These are phyloP conservation scores for Termitomyces titanicus DNA, from an alignment of 768 basidiomycete genomes.

Conservation along the genomic window DNA sequence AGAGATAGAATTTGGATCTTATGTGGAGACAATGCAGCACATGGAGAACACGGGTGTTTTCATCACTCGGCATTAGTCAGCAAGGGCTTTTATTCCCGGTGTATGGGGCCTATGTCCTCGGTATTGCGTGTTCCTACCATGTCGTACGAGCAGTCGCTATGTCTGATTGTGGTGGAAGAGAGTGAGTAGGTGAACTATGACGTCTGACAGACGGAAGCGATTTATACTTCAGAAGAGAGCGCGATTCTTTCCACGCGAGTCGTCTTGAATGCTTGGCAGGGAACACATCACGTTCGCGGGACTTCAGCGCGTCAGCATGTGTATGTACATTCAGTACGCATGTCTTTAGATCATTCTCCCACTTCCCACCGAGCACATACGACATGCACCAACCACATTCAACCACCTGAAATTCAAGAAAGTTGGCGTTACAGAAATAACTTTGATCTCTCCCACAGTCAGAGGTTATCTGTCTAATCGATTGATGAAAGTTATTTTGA, in stretches of 20 bases:
- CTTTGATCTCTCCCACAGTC: too few species aligned
- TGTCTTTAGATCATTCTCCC: too few species aligned
- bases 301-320: too few species aligned
- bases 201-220: not conserved
- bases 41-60: conserved; percentile 3
- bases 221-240: not conserved
- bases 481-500: too few species aligned
- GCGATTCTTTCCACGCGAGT: conserved; percentile 1
- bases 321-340: too few species aligned
- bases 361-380: too few species aligned
- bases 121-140: not conserved
- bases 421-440: too few species aligned
- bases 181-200: not conserved
- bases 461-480: too few species aligned
- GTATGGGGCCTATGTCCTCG: not conserved
- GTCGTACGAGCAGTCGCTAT: not conserved
- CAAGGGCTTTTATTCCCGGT: conserved; percentile 3
- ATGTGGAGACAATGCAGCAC: not conserved
- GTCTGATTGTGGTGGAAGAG: not conserved
- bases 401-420: too few species aligned
- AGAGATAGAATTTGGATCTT: not conserved
- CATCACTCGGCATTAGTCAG: conserved; percentile 13
- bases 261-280: conserved; percentile 3
- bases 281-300: too few species aligned
- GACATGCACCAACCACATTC: too few species aligned